Conservation (phyloP, 225 moss, liverwort and hornwort species). For the Pseudoscleropodium purum region DNA sequence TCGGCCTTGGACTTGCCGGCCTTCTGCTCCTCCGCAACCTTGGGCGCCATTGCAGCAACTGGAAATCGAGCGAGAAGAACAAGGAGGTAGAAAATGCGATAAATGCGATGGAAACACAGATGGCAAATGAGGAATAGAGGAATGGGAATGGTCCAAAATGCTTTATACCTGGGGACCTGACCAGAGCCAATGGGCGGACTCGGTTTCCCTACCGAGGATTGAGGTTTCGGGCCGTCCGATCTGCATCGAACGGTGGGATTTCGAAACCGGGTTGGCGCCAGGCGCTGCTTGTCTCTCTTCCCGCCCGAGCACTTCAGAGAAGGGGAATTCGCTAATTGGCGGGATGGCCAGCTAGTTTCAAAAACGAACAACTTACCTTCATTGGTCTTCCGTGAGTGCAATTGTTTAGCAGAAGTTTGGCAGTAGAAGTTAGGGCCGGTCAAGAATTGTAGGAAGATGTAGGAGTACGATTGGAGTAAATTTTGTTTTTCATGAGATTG, state of each 20-base stretch:
- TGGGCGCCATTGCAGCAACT: not conserved
- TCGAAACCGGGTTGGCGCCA: not conserved
- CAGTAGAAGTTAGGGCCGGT: too few relatives aligned
- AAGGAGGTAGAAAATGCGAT: too few relatives aligned
- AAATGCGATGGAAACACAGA: too few relatives aligned
- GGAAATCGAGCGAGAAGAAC: too few relatives aligned
- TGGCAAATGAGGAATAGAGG: not conserved
- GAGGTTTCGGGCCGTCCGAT: not conserved
- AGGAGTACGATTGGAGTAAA: too few relatives aligned
- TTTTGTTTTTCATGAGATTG: too few relatives aligned
- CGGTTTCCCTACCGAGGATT: not conserved
- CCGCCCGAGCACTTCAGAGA: not conserved
- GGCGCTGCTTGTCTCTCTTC: not conserved
- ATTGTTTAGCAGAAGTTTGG: too few relatives aligned
- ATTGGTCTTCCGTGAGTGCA: too few relatives aligned
- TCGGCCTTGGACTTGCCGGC: constrained; percentile 16
- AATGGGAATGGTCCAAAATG: not conserved
- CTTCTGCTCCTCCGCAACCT: constrained; percentile 13
- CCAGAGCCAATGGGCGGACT: not conserved
- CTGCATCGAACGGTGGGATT: not conserved
- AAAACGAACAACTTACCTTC: not conserved
- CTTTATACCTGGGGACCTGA: not conserved
- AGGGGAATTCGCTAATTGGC: not conserved
- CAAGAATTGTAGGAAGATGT: too few relatives aligned
- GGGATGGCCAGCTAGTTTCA: not conserved